Evolutionary conservation across 1,284 basidiomycete genomes (phyloP).

Genomic region (Ceratobasidium sp.): DNA sequence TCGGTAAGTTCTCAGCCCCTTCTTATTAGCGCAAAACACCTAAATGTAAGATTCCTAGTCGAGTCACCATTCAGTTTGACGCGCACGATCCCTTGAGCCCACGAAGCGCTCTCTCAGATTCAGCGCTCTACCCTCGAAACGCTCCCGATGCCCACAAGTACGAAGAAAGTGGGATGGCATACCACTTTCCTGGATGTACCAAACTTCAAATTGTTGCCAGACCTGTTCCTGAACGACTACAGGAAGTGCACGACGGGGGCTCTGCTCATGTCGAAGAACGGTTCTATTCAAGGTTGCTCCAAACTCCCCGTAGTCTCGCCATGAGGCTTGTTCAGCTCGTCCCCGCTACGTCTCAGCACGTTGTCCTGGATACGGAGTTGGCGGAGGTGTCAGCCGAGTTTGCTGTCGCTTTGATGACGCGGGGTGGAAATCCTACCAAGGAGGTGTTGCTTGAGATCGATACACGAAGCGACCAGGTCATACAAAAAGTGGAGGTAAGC

Average conservation of each 20-base stretch:
- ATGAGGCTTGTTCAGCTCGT: slow-evolving; percentile 9
- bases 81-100: slow-evolving; percentile 15
- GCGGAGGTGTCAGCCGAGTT: background rate
- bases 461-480: slow-evolving; percentile 10
- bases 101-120: background rate
- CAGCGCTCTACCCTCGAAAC: background rate
- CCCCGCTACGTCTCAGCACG: background rate
- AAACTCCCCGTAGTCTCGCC: background rate
- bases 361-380: slow-evolving; percentile 8
- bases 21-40: no score
- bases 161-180: background rate
- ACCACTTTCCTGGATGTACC: slow-evolving; percentile 3
- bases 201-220: slow-evolving; percentile 8
- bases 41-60: background rate
- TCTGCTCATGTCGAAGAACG: background rate
- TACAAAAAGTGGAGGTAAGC: slow-evolving; percentile 21
- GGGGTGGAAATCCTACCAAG: background rate
- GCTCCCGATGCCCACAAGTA: background rate
- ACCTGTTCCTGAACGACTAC: background rate
- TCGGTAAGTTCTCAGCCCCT: slow-evolving; percentile 5
- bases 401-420: background rate
- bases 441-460: background rate
- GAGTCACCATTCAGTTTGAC: slow-evolving; percentile 23
- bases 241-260: background rate
- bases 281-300: background rate